Evolutionary conservation across 2,329 filamentous ascomycete species (phyloP).

Genomic region (Monilinia fructigena): DNA sequence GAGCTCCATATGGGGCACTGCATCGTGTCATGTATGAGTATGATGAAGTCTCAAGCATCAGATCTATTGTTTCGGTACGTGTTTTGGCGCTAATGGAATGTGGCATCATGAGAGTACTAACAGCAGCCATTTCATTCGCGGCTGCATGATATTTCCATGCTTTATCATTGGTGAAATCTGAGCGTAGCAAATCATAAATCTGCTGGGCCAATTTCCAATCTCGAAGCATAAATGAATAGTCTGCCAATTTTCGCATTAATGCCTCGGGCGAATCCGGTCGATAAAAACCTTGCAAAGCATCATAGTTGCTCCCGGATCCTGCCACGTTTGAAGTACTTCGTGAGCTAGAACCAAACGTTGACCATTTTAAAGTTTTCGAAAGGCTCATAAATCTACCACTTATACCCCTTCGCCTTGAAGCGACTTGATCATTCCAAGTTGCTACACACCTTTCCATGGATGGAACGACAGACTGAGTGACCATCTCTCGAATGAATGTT

Average conservation of each 20-base stretch:
- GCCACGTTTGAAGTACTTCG: conserved; percentile 41
- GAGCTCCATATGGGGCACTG: conserved; percentile 72
- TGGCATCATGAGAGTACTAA: conserved; percentile 77
- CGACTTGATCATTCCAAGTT: conserved; percentile 96
- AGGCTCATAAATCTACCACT: conserved; percentile 92
- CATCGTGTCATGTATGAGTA: conserved; percentile 93
- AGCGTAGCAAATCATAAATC: conserved; percentile 84
- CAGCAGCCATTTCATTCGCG: conserved; percentile 89
- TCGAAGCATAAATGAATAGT: conserved; percentile 94
- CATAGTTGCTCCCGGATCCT: conserved; percentile 68
- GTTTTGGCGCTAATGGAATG: conserved; percentile 70
- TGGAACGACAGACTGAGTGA: conserved; percentile 90
- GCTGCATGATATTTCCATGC: conserved; percentile 95
- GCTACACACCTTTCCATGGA: conserved; percentile 93
- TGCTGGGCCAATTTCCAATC: conserved; percentile 93
- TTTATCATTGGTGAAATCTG: conserved; percentile 92
- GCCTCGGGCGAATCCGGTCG: conserved; percentile 81
- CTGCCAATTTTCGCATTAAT: conserved; percentile 86
- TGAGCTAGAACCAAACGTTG: conserved; percentile 67
- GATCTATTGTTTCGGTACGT: conserved; percentile 76
- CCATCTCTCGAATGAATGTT: conserved; percentile 89
- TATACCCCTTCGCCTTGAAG: conserved; percentile 82
- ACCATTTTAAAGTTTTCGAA: conserved; percentile 72
- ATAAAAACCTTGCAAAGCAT: conserved; percentile 76
- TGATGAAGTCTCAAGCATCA: conserved; percentile 83